Evolutionary conservation across 2,329 filamentous ascomycete species (phyloP), one percentile per base, ranked within the genome.

Genomic region (Cordyceps cicadae): DNA sequence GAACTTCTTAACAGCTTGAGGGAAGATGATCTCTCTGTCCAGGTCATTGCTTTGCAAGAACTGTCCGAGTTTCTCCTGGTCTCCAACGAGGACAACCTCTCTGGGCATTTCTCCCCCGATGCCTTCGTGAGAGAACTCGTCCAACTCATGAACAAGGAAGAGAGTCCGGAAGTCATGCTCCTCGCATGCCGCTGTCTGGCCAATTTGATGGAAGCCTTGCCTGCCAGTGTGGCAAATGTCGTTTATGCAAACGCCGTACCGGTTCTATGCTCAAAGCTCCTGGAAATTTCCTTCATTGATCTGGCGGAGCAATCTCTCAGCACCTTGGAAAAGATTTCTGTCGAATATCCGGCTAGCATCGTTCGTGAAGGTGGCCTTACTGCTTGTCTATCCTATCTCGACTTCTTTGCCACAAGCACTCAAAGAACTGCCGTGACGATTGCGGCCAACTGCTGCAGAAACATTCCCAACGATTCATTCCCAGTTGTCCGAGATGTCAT

Each of bases 201-300:
- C 62, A 97, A 99, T 71, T 75, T 99, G 60, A 99, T 99, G 94
- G 94, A 99, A 73, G 95, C 93, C 29, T 78, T 99, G 34, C 92
- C 94, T 21, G 87, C 91, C 39, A 93, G 93, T 61, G 94, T 94
- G 54, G 90, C 92, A 14, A 97, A 96, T 71, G 92, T 99, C 15
- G 94, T 97, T 4, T 97, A 97, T 71, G 93, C 92, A n/a, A 91
- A 92, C 54, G 94, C 94, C 39, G 94, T 99, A 5, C 92, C 94
- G 2, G 87, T 99, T 14, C 79, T 99, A 29, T 97, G 94, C 75
- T 90, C 93, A 70, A 99, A 97, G 75, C 80, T 99, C 34, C 80
- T 97, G 63, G 92, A 97, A 74, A 97, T 97, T 51, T 88, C 93
- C 63, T 99, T 93, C 72, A 99, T 99, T 71, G 94, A 99, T 73